phyloP scores from a whole-genome alignment of 2,329 filamentous ascomycete species.

The Hirsutella minnesotensis region DNA sequence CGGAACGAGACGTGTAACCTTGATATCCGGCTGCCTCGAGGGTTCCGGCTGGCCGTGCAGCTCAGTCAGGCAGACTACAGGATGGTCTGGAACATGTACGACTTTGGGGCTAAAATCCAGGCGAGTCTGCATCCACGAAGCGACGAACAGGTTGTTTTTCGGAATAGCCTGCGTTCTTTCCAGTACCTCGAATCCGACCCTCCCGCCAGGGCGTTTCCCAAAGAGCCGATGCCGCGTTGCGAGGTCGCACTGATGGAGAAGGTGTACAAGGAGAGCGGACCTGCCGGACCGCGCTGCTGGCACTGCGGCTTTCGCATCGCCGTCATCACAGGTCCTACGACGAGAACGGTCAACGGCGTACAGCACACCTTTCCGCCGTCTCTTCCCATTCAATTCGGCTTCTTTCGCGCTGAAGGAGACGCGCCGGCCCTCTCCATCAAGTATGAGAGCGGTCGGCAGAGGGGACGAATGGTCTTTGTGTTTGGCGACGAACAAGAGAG shows the following conservation, averaged over 20 bases:
- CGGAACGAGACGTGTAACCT: conserved; percentile 54
- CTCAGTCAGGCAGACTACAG: conserved; percentile 69
- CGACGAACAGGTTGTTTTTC: conserved; percentile 61
- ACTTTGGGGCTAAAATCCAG: conserved; percentile 70
- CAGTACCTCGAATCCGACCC: conserved; percentile 68
- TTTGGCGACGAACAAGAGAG: conserved; percentile 66
- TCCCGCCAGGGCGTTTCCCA: conserved; percentile 61
- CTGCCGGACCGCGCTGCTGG: conserved; percentile 57
- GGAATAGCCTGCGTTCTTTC: conserved; percentile 58
- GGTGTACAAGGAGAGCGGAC: conserved; percentile 54
- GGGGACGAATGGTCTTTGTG: conserved; percentile 63
- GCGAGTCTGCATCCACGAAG: conserved; percentile 54
- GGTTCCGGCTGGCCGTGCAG: conserved; percentile 60
- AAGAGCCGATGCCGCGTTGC: conserved; percentile 60
- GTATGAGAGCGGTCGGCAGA: conserved; percentile 51
- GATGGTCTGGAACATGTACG: conserved; percentile 70
- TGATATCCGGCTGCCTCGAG: conserved; percentile 59
- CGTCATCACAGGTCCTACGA: conserved; percentile 64
- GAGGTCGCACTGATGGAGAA: conserved; percentile 67
- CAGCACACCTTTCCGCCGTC: conserved; percentile 56
- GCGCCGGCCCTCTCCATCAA: conserved; percentile 59
- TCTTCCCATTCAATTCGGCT: conserved; percentile 64
- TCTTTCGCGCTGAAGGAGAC: conserved; percentile 60
- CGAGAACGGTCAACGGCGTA: conserved; percentile 66
- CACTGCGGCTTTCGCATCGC: conserved; percentile 73